Percentiles rank a stretch among this genome's conserved stretches.
These are phyloP conservation scores for Saccharum hybrid DNA, from an alignment of 202 grass and related monocot species.

Conservation along the genomic window DNA sequence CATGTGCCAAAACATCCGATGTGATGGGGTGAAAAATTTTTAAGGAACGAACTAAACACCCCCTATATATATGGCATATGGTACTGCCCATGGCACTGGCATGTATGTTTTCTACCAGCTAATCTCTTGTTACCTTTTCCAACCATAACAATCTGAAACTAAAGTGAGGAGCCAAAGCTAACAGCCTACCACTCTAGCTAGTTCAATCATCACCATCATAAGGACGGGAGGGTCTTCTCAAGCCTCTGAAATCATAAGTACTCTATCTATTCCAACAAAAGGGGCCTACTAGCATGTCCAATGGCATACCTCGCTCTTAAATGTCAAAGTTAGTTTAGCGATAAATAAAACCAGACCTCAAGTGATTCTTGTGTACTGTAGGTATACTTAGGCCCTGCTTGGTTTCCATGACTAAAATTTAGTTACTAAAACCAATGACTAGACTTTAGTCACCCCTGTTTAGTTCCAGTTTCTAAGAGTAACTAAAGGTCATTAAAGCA, in stretches of 20 bases:
- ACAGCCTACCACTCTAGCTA: neutral
- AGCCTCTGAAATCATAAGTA: conserved; percentile 20
- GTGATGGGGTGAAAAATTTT: too few species aligned
- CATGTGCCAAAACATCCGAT: too few species aligned
- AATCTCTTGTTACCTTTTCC: conserved; percentile 14
- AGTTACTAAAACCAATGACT: too few species aligned
- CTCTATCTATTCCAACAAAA: conserved; percentile 1
- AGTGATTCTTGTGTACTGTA: neutral
- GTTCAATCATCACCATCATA: conserved; percentile 14
- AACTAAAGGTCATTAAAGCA: too few species aligned
- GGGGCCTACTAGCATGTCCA: neutral
- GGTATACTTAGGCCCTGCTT: too few species aligned
- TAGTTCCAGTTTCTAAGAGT: too few species aligned
- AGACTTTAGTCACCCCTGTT: too few species aligned
- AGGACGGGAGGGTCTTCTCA: neutral
- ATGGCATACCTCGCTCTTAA: neutral
- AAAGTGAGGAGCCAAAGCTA: neutral
- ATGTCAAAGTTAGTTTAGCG: neutral
- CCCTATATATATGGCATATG: too few species aligned
- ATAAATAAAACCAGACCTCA: conserved; percentile 4
- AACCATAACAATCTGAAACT: conserved; percentile 27
- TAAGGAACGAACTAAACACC: too few species aligned
- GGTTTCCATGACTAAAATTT: too few species aligned
- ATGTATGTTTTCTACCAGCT: neutral
- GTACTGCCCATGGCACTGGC: neutral